Base-by-base conservation (phyloP, 108 stramenopile species). In the Cyclotella kingstonii region DNA sequence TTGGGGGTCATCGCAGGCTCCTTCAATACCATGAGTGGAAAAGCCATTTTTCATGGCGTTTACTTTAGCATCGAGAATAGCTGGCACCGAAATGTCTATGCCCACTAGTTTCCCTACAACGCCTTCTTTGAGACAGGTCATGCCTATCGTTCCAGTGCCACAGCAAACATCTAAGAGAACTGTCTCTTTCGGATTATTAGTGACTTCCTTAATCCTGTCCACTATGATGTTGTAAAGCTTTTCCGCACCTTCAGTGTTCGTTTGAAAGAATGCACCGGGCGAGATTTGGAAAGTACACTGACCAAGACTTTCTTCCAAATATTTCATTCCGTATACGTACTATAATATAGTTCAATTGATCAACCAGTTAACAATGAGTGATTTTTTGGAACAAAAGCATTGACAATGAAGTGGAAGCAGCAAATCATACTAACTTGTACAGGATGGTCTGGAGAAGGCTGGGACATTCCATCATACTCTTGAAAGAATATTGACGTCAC, bases 181-280 rank as follows among this genome's bases (percentile, higher is more conserved):
- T 6, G 74, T 77, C 19, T 68, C 38, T 43, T 73, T 47, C 12
- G 73, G 70, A 49, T 77, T 60, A 12, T 41, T 40, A 17, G 78
- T 83, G 21, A 87, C 78, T 68, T 80, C 81, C 46, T 59, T 75
- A n/a, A 88, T 63, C 43, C 64, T 58, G 25, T 95, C 88, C 28
- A 90, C 80, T 2, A 93, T 87, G 55, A 85, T 76, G 25, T 70
- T 58, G 73, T 95, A 97, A 6, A 97, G 80, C 11, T 81, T 62
- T 50, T 95, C 94, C 0, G 95, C 93, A 26, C 89, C 86, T 29
- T 64, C 72, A 4, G 94, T 94, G 39, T 93, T 97, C 0, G 93
- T 93, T 68, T 97, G 97, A 67, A 97, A 97, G 79, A 97, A 97
- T 11, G 97, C 94, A 23, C 84, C 82, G 2, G 94, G 92, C 19